Evolutionary conservation across 768 basidiomycete species (phyloP).

Genomic region (Suillus tomentosus): DNA sequence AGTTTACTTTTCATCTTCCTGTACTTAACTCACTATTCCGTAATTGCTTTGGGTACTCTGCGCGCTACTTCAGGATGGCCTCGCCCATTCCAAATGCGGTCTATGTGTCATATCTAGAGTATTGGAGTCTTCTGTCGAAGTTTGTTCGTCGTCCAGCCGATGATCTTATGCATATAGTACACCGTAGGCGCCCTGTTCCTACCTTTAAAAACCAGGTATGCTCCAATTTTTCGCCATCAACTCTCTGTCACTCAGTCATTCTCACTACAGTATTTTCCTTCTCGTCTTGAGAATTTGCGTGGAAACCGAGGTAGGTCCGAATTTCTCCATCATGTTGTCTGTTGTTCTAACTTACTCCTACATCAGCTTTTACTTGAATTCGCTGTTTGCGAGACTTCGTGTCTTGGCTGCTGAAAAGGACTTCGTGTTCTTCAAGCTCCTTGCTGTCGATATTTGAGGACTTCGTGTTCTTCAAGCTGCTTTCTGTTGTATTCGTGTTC

Average conservation of each 20-base stretch:
- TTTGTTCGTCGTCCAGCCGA: neutral
- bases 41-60: too few relatives aligned
- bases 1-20: too few relatives aligned
- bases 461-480: neutral
- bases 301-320: neutral
- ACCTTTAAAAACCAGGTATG: neutral
- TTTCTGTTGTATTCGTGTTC: too few relatives aligned
- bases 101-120: neutral
- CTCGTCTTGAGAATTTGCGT: neutral
- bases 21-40: too few relatives aligned
- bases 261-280: neutral
- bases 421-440: neutral
- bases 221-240: neutral
- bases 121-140: neutral
- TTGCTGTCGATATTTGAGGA: neutral
- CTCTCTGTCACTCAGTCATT: neutral
- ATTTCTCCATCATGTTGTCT: neutral
- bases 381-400: neutral
- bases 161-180: neutral
- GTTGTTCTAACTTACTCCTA: neutral
- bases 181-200: neutral
- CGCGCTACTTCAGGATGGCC: neutral
- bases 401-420: neutral
- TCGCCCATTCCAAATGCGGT: neutral
- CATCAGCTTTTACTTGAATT: neutral